These are phyloP conservation scores for Cryptococcus wingfieldii DNA, from an alignment of 1,284 basidiomycete genomes.

Conservation along the genomic window DNA sequence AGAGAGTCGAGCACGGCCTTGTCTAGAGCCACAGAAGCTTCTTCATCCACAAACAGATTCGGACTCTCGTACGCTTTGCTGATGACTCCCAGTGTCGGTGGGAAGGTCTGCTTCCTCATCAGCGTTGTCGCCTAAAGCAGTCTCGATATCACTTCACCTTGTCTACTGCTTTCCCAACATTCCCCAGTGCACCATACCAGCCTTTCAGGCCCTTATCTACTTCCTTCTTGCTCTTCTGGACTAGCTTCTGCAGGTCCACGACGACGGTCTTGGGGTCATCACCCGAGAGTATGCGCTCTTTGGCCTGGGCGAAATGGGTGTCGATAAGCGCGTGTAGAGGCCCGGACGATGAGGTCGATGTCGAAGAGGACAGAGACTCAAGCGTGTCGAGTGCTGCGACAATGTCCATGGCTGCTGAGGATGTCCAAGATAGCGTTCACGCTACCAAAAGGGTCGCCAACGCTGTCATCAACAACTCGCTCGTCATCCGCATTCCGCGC, in stretches of 20 bases:
- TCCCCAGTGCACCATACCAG: conserved; percentile 68
- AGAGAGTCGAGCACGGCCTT: conserved; percentile 39
- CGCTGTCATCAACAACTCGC: too few species aligned
- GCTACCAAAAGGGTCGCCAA: too few species aligned
- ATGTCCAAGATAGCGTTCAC: too few species aligned
- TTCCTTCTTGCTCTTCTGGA: conserved; percentile 72
- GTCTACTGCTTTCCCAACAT: conserved; percentile 77
- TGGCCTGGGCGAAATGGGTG: conserved; percentile 57
- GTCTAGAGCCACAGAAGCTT: conserved; percentile 32
- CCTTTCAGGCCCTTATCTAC: conserved; percentile 83
- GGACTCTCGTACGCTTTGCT: conserved; percentile 43
- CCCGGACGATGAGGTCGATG: conserved; percentile 58
- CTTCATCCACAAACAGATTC: conserved; percentile 37
- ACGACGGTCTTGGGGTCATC: conserved; percentile 57
- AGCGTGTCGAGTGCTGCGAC: conserved; percentile 34
- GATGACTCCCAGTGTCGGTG: conserved; percentile 39
- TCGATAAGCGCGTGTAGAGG: conserved; percentile 67
- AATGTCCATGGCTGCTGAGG: conserved; percentile 24
- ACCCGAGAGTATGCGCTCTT: conserved; percentile 57
- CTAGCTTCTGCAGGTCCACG: conserved; percentile 55
- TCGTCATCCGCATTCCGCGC: too few species aligned
- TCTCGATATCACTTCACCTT: conserved; percentile 58
- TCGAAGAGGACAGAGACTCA: conserved; percentile 52
- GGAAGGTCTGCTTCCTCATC: conserved; percentile 30
- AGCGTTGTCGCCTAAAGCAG: neutral